phyloP scores from a whole-genome alignment of 768 basidiomycete genomes.

The Boletus pseudo-olivaceus region DNA sequence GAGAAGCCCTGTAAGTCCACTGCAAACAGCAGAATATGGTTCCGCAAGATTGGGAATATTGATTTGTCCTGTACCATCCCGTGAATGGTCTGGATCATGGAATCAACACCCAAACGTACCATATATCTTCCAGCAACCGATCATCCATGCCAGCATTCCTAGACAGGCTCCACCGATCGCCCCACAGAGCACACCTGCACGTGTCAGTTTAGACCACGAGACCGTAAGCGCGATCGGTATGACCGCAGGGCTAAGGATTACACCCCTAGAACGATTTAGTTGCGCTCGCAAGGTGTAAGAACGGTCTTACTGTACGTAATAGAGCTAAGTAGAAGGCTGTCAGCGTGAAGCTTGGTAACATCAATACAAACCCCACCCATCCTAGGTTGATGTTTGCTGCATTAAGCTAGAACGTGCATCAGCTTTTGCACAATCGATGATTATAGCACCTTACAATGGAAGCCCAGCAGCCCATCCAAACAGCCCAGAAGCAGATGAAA shows the following conservation, averaged over 20 bases:
- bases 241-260: constrained; percentile 47
- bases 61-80: constrained; percentile 28
- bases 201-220: constrained; percentile 44
- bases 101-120: constrained; percentile 23
- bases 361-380: constrained; percentile 34
- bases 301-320: constrained; percentile 41
- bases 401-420: constrained; percentile 33
- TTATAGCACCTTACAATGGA: constrained; percentile 26
- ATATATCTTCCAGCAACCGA: constrained; percentile 48
- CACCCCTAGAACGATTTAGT: constrained; percentile 35
- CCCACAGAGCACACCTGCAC: constrained; percentile 38
- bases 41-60: constrained; percentile 36
- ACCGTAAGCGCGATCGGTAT: constrained; percentile 47
- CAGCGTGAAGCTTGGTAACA: background rate
- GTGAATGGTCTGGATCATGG: background rate
- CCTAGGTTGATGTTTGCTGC: constrained; percentile 44
- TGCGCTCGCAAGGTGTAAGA: background rate
- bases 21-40: constrained; percentile 40
- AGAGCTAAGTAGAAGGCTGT: constrained; percentile 27
- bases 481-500: constrained; percentile 42
- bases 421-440: background rate
- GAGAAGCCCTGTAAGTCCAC: constrained; percentile 36
- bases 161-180: constrained; percentile 39
- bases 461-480: constrained; percentile 44
- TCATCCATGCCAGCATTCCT: constrained; percentile 50